Conservation (phyloP, 2,329 filamentous ascomycete genomes). For the Fusarium subtropicale region DNA sequence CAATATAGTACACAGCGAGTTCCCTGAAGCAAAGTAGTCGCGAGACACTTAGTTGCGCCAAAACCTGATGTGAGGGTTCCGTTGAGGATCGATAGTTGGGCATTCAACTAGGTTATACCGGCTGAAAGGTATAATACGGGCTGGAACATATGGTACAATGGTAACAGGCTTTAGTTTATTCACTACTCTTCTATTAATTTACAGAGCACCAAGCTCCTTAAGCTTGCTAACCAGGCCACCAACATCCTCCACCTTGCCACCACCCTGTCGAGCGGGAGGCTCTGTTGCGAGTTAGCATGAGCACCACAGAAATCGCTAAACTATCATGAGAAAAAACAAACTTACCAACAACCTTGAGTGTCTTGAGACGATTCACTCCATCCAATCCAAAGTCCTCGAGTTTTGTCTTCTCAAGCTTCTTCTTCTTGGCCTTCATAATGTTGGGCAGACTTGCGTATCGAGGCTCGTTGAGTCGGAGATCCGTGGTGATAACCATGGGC, state of each 20-base stretch:
- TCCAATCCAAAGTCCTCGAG: constrained; percentile 85
- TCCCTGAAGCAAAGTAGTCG: neutral
- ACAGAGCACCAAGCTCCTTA: constrained; percentile 95
- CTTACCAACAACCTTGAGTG: constrained; percentile 86
- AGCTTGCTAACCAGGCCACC: constrained; percentile 93
- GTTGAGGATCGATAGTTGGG: neutral
- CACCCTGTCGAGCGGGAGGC: constrained; percentile 87
- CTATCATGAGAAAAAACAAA: constrained; percentile 34
- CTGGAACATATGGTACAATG: neutral
- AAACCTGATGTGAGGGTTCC: neutral
- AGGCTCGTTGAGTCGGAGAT: constrained; percentile 93
- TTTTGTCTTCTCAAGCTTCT: constrained; percentile 93
- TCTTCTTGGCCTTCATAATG: constrained; percentile 99
- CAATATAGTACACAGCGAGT: neutral
- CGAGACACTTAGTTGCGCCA: neutral
- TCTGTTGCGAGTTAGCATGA: constrained; percentile 62
- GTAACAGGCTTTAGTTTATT: constrained; percentile 1
- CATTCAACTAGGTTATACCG: neutral
- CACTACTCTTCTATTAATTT: constrained; percentile 44
- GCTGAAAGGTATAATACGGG: neutral
- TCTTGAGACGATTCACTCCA: constrained; percentile 81
- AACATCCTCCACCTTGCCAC: constrained; percentile 97
- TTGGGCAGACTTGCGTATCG: constrained; percentile 95
- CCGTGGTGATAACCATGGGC: constrained; percentile 94
- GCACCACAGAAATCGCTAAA: neutral